Conservation (phyloP, 2,329 filamentous ascomycete species). For the Epichloe baconii region DNA sequence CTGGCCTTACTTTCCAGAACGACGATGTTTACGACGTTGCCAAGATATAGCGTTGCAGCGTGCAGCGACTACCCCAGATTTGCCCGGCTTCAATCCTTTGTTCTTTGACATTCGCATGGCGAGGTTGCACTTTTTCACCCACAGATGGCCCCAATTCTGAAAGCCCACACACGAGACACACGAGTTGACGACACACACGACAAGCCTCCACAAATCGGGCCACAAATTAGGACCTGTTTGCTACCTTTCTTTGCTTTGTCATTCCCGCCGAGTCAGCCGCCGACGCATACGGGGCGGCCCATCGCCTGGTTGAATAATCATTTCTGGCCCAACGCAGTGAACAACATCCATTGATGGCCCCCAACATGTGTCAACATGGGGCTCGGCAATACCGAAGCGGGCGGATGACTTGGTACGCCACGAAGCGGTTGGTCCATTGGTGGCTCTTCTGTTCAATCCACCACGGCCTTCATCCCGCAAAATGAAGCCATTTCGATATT, state of each 20-base stretch:
- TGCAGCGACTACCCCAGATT: background rate
- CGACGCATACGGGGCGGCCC: no score
- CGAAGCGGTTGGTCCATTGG: background rate
- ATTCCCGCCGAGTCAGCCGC: no score
- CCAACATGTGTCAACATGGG: background rate
- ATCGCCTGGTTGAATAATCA: no score
- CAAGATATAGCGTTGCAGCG: background rate
- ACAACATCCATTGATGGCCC: background rate
- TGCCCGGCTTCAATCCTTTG: background rate
- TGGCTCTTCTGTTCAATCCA: no score
- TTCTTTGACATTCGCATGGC: constrained; percentile 2
- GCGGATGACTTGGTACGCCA: background rate
- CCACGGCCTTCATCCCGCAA: background rate
- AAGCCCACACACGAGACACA: background rate
- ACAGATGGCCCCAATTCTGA: background rate
- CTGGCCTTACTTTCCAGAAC: background rate
- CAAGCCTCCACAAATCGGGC: background rate
- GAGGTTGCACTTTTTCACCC: background rate
- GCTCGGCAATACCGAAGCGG: no score
- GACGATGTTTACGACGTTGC: background rate
- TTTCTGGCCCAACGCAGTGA: no score
- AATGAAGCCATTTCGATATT: background rate
- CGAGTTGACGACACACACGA: background rate
- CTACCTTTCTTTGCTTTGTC: no score
- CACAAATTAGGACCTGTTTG: background rate